Evolutionary conservation across 2,329 filamentous ascomycete genomes (phyloP), one percentile per base, ranked within the genome.

Genomic region (Chalaropsis ovoidea): DNA sequence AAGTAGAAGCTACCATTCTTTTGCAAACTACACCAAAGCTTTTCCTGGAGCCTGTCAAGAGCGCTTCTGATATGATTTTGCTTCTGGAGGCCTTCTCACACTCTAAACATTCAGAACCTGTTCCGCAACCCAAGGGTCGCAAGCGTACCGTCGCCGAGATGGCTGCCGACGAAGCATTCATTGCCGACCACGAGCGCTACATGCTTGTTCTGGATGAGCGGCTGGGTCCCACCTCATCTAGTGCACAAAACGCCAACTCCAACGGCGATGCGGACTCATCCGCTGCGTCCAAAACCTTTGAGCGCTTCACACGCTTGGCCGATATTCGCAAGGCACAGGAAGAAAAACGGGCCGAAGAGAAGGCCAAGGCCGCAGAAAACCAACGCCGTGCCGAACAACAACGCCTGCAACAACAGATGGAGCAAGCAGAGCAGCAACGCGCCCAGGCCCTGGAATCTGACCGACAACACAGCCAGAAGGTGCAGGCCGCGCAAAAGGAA

Each of bases 91-190:
- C 81, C 19, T 79, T 93, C 70, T 81, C 84, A 22, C 89, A 95
- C 73, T 88, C 91, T 6, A 84, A 90, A 65, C 89, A 96, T 74
- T 82, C 84, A 39, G 83, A 87, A 62, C 79, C 84, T 54, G 86
- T 90, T 10, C 93, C 94, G 0, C 83, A 88, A 68, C 91, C 91
- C 2, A 96, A 96, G 79, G 87, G 86, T 7, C 82, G 94, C 66
- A 97, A 99, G 80, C 86, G 93, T 68, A 99, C 94, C 0, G 87
- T 95, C 19, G 94, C 94, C 8, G 93, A 99, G 73, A 85, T 97
- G 78, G 94, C 90, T 8, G 93, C 93, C 7, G 94, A 99, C 72
- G 92, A 99, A 76, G 93, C 94, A 0, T 81, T 90, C 67, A 90
- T 91, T 0, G 93, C 92, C 24, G 89, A 91, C 67, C 86, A 90